Base-by-base conservation (phyloP, 805 yeast genomes). In the Scheffersomyces amazonensis region DNA sequence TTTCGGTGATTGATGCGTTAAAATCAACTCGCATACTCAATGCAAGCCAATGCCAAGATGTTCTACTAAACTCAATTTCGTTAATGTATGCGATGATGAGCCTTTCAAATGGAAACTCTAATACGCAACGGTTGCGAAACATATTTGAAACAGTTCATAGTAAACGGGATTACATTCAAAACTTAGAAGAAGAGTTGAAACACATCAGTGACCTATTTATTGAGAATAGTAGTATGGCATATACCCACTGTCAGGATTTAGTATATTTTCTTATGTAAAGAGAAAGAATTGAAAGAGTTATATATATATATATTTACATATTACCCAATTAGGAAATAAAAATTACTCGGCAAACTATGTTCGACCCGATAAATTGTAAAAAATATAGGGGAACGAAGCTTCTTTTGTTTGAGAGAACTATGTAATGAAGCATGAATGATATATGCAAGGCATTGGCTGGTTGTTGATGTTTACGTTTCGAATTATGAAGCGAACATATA, bases 1-100 rank as follows among this genome's bases (percentile, higher is more conserved):
- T 63, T 15, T 32, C 59, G 8, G 47, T 66, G 3, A 42, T 60
- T 9, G 39, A 49, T 5, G 43, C 50, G 1, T 33, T 65, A 8
- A 37, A 42, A 5, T 19, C 20, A 7, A 36, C 35, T 1, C 5
- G 9, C 7, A 16, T 8, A 5, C 4, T 30, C 4, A 13, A 34
- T n/a, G 11, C 35, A 10, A 30, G 12, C 4, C 38, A 43, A 16
- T 29, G 40, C 20, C 18, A 33, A 13, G 35, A 38, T 16, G 30
- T 40, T 6, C n/a, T 49, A 9, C 37, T 36, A 35, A 42, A 39
- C 13, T 34, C 37, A 5, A 41, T 47, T 12, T 40, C 52, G 8
- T 18, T 40, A 25, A 41, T 37, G 11, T 39, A 44, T 31, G 48
- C 30, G 5, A 27, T 27, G 30, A 27, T 27, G 5, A 27, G 30